phyloP scores from a whole-genome alignment of 2,329 filamentous ascomycete species.

The Pseudomassariella vexata region DNA sequence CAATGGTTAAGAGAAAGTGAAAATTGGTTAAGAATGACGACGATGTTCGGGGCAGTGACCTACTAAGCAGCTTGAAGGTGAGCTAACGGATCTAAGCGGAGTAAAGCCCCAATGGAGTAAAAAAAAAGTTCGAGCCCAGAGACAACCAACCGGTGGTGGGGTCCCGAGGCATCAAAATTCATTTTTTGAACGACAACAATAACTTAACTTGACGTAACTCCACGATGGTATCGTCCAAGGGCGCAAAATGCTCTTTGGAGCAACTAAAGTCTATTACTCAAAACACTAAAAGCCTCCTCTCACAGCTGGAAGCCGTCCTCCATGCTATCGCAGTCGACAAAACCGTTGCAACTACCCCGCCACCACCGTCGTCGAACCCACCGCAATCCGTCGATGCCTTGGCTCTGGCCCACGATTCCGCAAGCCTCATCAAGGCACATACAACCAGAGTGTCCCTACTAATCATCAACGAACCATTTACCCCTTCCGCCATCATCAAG shows the following conservation, averaged over 20 bases:
- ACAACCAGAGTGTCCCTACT: constrained; percentile 83
- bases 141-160: too few species aligned
- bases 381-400: constrained; percentile 48
- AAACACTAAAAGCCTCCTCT: constrained; percentile 31
- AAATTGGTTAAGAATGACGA: too few species aligned
- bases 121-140: too few species aligned
- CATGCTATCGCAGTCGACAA: constrained; percentile 30
- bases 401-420: constrained; percentile 63
- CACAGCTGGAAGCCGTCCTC: constrained; percentile 36
- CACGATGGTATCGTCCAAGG: constrained; percentile 8
- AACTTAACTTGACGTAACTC: too few species aligned
- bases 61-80: too few species aligned
- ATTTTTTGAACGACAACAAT: too few species aligned
- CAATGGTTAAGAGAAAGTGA: too few species aligned
- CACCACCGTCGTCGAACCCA: constrained; percentile 9
- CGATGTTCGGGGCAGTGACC: too few species aligned
- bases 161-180: too few species aligned
- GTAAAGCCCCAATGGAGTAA: too few species aligned
- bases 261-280: constrained; percentile 32
- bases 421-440: constrained; percentile 72
- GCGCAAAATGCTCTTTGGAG: constrained; percentile 22
- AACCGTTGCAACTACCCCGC: constrained; percentile 11
- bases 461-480: constrained; percentile 81
- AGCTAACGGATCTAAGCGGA: too few species aligned
- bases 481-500: constrained; percentile 65